Evolutionary conservation across 345 rosid genomes (phyloP).

Genomic region (Salix brachista): DNA sequence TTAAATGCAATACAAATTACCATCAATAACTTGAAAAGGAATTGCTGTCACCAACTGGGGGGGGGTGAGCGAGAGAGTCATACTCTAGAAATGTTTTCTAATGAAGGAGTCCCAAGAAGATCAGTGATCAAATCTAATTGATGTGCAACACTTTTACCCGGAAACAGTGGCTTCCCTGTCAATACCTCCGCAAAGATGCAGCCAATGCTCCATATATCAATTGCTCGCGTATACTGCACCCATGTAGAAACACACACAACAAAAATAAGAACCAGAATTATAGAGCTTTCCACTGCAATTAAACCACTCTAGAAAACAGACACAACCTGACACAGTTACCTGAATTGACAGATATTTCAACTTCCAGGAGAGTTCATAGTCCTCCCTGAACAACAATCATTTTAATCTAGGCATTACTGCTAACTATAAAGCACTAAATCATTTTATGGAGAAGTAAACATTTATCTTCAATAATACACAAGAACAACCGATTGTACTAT

Average conservation of each 20-base stretch:
- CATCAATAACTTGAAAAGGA: background rate
- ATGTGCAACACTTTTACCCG: conserved; percentile 96
- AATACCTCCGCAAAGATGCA: conserved; percentile 98
- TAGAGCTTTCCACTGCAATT: conserved; percentile 13
- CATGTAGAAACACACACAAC: conserved; percentile 1
- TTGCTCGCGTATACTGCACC: conserved; percentile 99
- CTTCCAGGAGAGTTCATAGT: conserved; percentile 99
- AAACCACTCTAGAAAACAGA: conserved; percentile 28
- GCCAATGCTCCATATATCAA: conserved; percentile 95
- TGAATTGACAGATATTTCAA: conserved; percentile 82
- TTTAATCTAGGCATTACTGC: conserved; percentile 83
- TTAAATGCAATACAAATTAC: background rate
- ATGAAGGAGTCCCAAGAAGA: conserved; percentile 89
- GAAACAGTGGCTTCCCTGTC: conserved; percentile 94
- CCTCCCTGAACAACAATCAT: conserved; percentile 99
- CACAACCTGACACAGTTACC: conserved; percentile 75
- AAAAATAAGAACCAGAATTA: conserved; percentile 22
- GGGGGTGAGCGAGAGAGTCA: conserved; percentile 16
- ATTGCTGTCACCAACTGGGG: background rate
- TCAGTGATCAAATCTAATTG: conserved; percentile 94
- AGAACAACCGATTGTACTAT: background rate
- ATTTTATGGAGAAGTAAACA: conserved; percentile 31
- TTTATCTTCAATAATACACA: conserved; percentile 16
- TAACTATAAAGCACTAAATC: conserved; percentile 47
- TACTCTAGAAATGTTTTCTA: conserved; percentile 86